Base-by-base conservation (phyloP, 148 eudicot genomes). In the Diospyros lotus region DNA sequence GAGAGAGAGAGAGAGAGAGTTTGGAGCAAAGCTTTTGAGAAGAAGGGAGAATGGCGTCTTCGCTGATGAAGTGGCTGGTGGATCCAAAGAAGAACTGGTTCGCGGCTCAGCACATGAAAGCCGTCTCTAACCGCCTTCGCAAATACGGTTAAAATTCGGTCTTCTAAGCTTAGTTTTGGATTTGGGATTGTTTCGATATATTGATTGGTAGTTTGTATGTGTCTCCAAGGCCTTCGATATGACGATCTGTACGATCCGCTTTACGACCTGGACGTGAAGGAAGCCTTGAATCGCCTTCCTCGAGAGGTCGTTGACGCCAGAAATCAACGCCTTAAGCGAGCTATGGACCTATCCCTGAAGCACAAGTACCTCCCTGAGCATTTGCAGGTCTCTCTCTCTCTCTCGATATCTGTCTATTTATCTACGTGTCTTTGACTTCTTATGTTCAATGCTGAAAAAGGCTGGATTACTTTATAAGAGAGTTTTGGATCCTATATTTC, bases 301-400 rank as follows among this genome's bases (percentile, higher is more conserved):
- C 79, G 91, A 44, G 97, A 95, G 86, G 72, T 95, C 55, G 91
- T 95, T 5, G 92, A 92, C 65, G 97, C 99, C 76, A 88, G 99
- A 43, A 89, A 88, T 73, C 99, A 92, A 73, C 92, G 99, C 46
- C 93, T 95, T 53, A 86, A 86, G 86, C 97, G 99, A 28, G 97
- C 97, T 17, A 86, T 92, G 84, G 97, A 95, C 70, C 96, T 95
- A 62, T 90, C 97, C 17, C 79, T 92, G 94, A 95, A 95, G 86
- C 97, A 95, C 75, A 82, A 90, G 60, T 88, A 92, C 48, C 94
- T 95, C 15, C 82, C 99, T 14, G 78, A 79, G 13, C 90, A 90
- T 52, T 82, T 95, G 38, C 99, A 95, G 99, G 99, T 92, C 14
- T 42, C 18, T 76, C 13, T 65, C 70, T 50, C 61, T 9, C 59